Evolutionary conservation across 129 eudicot species (phyloP), one percentile per base, ranked within the genome.

Genomic region (Lactuca sativa): DNA sequence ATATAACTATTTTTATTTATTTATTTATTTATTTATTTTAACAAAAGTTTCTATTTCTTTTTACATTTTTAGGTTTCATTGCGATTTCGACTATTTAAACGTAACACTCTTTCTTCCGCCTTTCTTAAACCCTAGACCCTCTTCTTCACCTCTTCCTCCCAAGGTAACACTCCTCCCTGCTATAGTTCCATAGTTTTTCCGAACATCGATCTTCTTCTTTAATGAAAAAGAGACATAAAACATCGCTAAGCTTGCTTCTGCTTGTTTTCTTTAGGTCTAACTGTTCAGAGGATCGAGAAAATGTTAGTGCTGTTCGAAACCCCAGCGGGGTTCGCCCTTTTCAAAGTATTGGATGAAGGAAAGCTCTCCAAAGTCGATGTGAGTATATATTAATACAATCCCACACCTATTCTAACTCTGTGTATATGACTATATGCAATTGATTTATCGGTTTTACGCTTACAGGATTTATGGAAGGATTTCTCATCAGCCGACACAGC

Each of bases 311-410:
- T 92, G 34, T 89, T 86, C 32, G 98, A 92, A 75, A 92, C 96
- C 17, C 89, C 98, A 10, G 96, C 98, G 30, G 98, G 98, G n/a
- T 92, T 84, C 71, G 91, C 98, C 79, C 85, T 92, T 15, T 89
- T 92, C 71, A 92, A 92, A 77, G 95, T 92, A 0, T 32, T 89
- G 55, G 91, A 92, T 81, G 98, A 92, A 82, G 88, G 87, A 18
- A 92, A 92, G 67, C 95, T 92, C 65, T 82, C 95, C 36, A 85
- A 84, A 82, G 88, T 83, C 61, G 92, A 92, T 83, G 98, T 89
- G 60, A 57, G 65, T 40, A 5, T 62, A 4, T 2, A 62, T 5
- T 1, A 11, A 14, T 30, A 44, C 14, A 55, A 25, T 40, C 7
- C 7, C 6, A 15, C 21, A 9, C 14, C 1, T 38, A 14, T 64